Conservation (phyloP, 2,329 filamentous ascomycete species). For the Aureobasidium sp. region DNA sequence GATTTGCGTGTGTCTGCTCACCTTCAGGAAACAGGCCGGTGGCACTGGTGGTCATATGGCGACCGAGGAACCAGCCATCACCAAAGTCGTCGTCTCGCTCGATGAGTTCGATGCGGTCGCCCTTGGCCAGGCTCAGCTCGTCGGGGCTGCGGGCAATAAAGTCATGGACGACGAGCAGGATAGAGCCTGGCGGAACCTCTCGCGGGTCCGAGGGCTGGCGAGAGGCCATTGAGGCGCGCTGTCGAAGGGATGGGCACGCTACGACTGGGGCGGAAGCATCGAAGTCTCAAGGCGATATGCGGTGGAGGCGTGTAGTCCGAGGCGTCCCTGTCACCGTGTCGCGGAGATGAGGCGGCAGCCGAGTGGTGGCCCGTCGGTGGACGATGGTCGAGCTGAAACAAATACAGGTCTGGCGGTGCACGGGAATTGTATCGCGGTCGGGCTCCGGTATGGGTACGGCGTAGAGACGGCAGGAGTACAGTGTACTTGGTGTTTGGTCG, state of each 20-base stretch:
- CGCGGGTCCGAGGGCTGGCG: conserved; percentile 13
- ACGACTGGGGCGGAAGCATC: neutral
- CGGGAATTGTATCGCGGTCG: neutral
- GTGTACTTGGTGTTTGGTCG: neutral
- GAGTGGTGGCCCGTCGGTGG: neutral
- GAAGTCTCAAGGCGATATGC: neutral
- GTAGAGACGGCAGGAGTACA: neutral
- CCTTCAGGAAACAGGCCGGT: conserved; percentile 79
- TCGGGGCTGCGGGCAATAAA: conserved; percentile 87
- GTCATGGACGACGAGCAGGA: conserved; percentile 69
- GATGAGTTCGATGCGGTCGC: conserved; percentile 73
- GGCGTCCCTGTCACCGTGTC: neutral
- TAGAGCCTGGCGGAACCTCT: conserved; percentile 25
- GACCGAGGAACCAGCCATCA: conserved; percentile 76
- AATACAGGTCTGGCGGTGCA: neutral
- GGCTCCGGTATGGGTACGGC: neutral
- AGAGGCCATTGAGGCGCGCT: conserved; percentile 6
- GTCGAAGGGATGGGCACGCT: neutral
- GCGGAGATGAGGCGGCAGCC: neutral
- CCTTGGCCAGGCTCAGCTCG: conserved; percentile 80
- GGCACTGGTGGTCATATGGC: conserved; percentile 63
- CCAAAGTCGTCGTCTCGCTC: conserved; percentile 84
- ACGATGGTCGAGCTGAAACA: neutral
- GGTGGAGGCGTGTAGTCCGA: neutral
- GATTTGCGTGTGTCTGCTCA: conserved; percentile 31